Conservation (phyloP, 2,329 filamentous ascomycete species). For the Fusarium sp. region DNA sequence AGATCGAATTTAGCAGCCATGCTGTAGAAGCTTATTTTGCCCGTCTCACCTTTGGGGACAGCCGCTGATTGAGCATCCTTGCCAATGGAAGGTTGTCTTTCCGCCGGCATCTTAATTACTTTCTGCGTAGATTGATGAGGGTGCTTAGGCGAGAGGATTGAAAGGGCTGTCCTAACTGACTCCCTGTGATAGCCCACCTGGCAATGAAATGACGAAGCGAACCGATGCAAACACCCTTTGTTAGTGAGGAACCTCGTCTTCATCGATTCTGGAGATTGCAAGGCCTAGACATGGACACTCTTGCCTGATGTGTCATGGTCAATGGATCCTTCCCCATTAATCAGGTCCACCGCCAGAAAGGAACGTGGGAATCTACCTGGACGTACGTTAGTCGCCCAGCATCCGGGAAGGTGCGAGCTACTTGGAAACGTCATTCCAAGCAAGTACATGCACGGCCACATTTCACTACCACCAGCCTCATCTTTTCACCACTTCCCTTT, state of each 20-base stretch:
- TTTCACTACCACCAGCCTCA: constrained; percentile 7
- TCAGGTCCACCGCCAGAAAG: constrained; percentile 4
- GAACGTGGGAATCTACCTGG: background rate
- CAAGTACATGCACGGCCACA: constrained; percentile 17
- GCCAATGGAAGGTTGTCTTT: constrained; percentile 17
- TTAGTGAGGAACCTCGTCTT: constrained; percentile 16
- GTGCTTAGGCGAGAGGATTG: background rate
- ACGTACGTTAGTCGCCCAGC: background rate
- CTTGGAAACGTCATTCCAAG: constrained; percentile 17
- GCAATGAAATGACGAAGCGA: background rate
- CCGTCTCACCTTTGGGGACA: constrained; percentile 25
- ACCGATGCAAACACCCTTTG: background rate
- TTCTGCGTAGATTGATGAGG: background rate
- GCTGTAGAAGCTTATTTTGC: background rate
- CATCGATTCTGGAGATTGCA: constrained; percentile 20
- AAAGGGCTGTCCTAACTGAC: background rate
- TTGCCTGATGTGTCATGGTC: constrained; percentile 23
- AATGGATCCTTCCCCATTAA: constrained; percentile 22
- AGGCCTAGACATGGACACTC: background rate
- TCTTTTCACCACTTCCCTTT: background rate
- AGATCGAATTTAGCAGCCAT: background rate
- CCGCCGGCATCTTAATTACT: constrained; percentile 4
- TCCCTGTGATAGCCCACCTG: background rate
- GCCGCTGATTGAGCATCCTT: constrained; percentile 21
- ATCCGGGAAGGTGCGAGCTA: background rate